Evolutionary conservation across 768 basidiomycete species (phyloP).

Genomic region (Aureoboletus auriporus): DNA sequence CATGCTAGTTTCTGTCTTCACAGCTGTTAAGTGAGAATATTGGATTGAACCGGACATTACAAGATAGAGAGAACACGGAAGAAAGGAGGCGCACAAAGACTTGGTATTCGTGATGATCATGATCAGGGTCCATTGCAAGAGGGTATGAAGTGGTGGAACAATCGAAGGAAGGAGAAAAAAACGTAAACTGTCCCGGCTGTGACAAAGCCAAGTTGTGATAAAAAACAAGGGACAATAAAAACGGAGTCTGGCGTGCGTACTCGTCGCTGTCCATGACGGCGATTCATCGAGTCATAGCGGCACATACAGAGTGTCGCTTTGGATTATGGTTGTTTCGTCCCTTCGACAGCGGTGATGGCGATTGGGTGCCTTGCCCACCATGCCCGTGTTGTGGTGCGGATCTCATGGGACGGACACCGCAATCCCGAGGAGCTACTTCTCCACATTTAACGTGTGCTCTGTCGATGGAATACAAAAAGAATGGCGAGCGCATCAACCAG

Average conservation of each 20-base stretch:
- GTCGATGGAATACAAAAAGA: constrained; percentile 12
- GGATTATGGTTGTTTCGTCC: constrained; percentile 22
- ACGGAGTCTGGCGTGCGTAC: constrained; percentile 4
- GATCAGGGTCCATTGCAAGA: constrained; percentile 18
- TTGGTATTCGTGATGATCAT: constrained; percentile 14
- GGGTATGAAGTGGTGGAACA: constrained; percentile 8
- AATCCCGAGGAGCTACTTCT: constrained; percentile 75
- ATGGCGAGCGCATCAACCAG: constrained; percentile 2
- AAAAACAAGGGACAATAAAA: constrained; percentile 1
- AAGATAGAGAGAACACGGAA: constrained; percentile 4
- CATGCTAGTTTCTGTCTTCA: constrained; percentile 6
- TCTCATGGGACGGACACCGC: constrained; percentile 51
- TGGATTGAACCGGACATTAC: constrained; percentile 18
- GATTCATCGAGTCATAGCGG: constrained; percentile 24
- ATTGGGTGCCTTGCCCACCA: constrained; percentile 5
- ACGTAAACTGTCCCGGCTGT: constrained; percentile 10
- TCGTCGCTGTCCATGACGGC: constrained; percentile 15
- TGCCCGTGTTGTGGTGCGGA: constrained; percentile 25
- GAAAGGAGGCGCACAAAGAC: constrained; percentile 2
- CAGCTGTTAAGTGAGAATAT: constrained; percentile 2
- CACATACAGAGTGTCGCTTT: constrained; percentile 24
- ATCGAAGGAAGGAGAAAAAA: not conserved
- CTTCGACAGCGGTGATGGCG: constrained; percentile 25
- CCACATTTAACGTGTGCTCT: constrained; percentile 89
- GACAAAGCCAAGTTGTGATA: constrained; percentile 4